These are phyloP conservation scores for Boechera retrofracta DNA, from an alignment of 345 rosid species.

Conservation along the genomic window DNA sequence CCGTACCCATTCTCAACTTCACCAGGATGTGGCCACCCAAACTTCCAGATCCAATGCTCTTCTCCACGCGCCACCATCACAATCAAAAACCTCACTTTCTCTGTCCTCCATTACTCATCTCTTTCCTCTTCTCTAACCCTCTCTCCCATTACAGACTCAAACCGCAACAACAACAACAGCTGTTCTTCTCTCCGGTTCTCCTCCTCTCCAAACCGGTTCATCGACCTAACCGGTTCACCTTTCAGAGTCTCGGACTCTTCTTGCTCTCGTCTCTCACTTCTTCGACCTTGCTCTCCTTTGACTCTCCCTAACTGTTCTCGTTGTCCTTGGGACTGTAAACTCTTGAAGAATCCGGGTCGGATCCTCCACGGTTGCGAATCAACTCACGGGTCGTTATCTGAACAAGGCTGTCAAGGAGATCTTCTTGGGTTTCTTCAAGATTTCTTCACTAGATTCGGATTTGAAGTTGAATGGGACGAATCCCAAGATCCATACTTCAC, in stretches of 20 bases:
- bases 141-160: constrained; percentile 26
- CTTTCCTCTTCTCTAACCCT: constrained; percentile 59
- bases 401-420: constrained; percentile 71
- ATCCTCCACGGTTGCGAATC: constrained; percentile 68
- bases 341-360: constrained; percentile 59
- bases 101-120: constrained; percentile 55
- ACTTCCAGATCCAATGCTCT: constrained; percentile 72
- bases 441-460: constrained; percentile 55
- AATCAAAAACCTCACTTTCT: constrained; percentile 65
- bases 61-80: constrained; percentile 65
- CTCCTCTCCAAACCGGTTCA: constrained; percentile 51
- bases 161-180: constrained; percentile 1
- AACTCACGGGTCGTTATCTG: constrained; percentile 46
- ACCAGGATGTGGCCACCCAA: constrained; percentile 85
- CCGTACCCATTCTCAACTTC: constrained; percentile 77
- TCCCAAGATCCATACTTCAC: constrained; percentile 68
- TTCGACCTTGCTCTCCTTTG: constrained; percentile 63
- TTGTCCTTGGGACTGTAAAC: constrained; percentile 67
- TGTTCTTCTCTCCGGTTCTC: constrained; percentile 48
- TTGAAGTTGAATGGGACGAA: constrained; percentile 73
- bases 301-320: constrained; percentile 63
- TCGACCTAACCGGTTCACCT: constrained; percentile 70
- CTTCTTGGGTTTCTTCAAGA: constrained; percentile 57
- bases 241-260: constrained; percentile 74
- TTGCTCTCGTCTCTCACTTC: constrained; percentile 73